Conservation (phyloP, 2,329 filamentous ascomycete genomes). For the Aspergillus carbonarius region DNA sequence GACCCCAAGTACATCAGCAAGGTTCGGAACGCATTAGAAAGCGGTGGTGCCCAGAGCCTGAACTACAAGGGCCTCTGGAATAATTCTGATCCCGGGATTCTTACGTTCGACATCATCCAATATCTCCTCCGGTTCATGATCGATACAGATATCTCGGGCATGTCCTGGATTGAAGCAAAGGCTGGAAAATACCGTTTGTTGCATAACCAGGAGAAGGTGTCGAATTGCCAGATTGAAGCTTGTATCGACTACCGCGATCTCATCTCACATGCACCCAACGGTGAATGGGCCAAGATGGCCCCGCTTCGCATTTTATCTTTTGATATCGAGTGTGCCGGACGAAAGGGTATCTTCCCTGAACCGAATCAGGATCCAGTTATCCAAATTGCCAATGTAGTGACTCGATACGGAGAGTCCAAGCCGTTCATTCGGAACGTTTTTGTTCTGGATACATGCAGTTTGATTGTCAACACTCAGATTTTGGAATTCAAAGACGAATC, state of each 20-base stretch:
- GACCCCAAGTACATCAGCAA: constrained; percentile 82
- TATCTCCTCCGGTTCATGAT: constrained; percentile 98
- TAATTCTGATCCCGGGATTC: constrained; percentile 65
- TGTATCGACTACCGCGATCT: constrained; percentile 78
- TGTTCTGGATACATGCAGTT: constrained; percentile 85
- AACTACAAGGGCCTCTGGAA: constrained; percentile 95
- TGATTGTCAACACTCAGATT: constrained; percentile 93
- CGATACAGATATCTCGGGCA: constrained; percentile 87
- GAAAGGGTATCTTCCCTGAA: constrained; percentile 96
- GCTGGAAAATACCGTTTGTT: constrained; percentile 71
- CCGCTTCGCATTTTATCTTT: constrained; percentile 90
- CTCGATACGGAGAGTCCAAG: constrained; percentile 89
- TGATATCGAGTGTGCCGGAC: constrained; percentile 97
- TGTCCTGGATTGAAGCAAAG: constrained; percentile 95
- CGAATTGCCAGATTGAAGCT: constrained; percentile 95
- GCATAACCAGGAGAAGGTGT: constrained; percentile 66
- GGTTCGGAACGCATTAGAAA: constrained; percentile 73
- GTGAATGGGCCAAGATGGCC: constrained; percentile 98
- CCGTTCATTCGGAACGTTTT: constrained; percentile 97
- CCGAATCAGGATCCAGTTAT: constrained; percentile 90
- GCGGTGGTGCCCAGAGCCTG: constrained; percentile 56
- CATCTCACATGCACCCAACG: constrained; percentile 81
- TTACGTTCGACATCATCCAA: constrained; percentile 95
- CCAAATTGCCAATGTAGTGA: constrained; percentile 96
- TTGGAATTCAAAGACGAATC: constrained; percentile 78